Conservation (phyloP, 345 rosid species). For the Brassica nigra region DNA sequence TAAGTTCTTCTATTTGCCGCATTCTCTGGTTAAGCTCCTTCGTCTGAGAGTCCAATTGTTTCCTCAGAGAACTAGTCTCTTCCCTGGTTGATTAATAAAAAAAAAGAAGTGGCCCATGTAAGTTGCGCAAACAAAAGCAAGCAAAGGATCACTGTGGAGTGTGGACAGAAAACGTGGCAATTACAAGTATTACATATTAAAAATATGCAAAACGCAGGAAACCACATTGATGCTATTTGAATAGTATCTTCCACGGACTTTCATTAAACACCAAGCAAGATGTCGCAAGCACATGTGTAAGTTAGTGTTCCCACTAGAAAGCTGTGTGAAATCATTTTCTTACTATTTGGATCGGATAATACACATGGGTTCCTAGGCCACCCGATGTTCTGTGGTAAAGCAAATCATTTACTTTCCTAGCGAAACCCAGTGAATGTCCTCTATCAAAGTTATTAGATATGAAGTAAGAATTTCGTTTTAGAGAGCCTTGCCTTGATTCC, state of each 20-base stretch:
- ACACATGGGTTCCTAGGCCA: conserved; percentile 7
- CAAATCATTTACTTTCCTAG: conserved; percentile 20
- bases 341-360: background rate
- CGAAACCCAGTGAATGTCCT: background rate
- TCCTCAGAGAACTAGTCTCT: conserved; percentile 68
- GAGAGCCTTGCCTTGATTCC: conserved; percentile 66
- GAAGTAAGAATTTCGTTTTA: background rate
- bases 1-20: conserved; percentile 78
- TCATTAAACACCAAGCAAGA: conserved; percentile 2
- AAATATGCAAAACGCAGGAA: background rate
- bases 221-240: background rate
- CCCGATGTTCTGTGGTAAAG: conserved; percentile 6
- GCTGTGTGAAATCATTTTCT: background rate
- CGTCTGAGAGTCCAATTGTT: conserved; percentile 68
- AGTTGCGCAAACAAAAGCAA: conserved; percentile 4
- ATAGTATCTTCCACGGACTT: background rate
- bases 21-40: conserved; percentile 77
- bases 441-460: background rate
- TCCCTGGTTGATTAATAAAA: conserved; percentile 61
- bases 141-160: background rate
- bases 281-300: conserved; percentile 6
- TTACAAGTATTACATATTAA: conserved; percentile 7
- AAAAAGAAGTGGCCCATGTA: background rate
- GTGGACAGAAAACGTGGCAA: background rate
- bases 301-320: background rate